Percentiles rank a stretch among this genome's conserved stretches.
Evolutionary conservation across 257 asterid species (phyloP).

Genomic region (Primulina eburnea): DNA sequence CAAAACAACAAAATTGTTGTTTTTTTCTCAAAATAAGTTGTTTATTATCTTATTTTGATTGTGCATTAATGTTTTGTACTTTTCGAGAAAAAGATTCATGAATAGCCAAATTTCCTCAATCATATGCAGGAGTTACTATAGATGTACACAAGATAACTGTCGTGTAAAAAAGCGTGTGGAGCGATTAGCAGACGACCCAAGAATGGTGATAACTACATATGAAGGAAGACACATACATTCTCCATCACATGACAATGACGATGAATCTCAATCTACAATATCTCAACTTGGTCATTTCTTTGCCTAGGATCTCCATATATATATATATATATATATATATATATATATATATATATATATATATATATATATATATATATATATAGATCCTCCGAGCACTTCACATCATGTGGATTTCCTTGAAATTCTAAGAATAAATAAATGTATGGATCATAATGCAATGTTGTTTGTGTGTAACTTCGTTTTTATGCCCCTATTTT

Average conservation of each 20-base stretch:
- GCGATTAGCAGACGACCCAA: slow-evolving; percentile 84
- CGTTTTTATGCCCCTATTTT: not conserved
- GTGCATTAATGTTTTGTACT: too few species aligned
- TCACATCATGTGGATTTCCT: not conserved
- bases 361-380: too few species aligned
- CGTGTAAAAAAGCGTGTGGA: slow-evolving; percentile 89
- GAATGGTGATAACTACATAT: slow-evolving; percentile 93
- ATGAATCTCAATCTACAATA: slow-evolving; percentile 48
- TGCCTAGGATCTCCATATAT: not conserved
- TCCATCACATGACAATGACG: slow-evolving; percentile 68
- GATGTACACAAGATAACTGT: slow-evolving; percentile 88
- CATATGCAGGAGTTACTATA: slow-evolving; percentile 73
- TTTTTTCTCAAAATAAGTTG: too few species aligned
- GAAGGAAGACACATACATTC: slow-evolving; percentile 91
- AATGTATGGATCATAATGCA: not conserved
- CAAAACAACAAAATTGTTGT: too few species aligned
- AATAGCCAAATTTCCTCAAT: not conserved
- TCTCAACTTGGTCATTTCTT: slow-evolving; percentile 56
- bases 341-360: too few species aligned
- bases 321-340: too few species aligned
- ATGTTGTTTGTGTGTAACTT: not conserved
- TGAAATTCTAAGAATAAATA: not conserved
- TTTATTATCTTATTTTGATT: too few species aligned
- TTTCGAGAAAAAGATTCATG: not conserved
- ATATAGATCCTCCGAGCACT: not conserved